Evolutionary conservation across 306 rosid species (phyloP).

Genomic region (Cicer yamashitae): DNA sequence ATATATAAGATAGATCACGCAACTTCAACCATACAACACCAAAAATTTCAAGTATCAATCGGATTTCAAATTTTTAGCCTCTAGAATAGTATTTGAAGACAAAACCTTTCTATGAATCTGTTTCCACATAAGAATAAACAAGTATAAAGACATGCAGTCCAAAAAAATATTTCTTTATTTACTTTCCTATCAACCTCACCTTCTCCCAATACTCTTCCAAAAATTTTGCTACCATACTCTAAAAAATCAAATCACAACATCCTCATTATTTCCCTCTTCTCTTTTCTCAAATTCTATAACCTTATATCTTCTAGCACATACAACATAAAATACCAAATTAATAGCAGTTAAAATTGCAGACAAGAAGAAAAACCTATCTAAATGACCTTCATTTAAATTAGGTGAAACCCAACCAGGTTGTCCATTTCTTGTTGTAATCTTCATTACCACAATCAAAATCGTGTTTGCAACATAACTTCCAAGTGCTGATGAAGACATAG

Average conservation of each 20-base stretch:
- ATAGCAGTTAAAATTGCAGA: conserved; percentile 52
- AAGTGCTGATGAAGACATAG: conserved; percentile 63
- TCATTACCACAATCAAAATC: conserved; percentile 58
- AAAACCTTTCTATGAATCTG: not conserved
- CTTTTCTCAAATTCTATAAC: conserved; percentile 45
- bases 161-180: not conserved
- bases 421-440: conserved; percentile 53
- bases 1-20: not conserved
- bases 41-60: not conserved
- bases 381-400: conserved; percentile 65
- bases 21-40: not conserved
- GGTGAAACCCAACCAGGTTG: conserved; percentile 68
- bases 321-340: conserved; percentile 50
- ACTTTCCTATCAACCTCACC: not conserved
- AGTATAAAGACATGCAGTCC: not conserved
- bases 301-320: conserved; percentile 57
- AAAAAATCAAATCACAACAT: conserved; percentile 34
- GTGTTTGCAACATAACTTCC: conserved; percentile 62
- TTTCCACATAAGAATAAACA: not conserved
- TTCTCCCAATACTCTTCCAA: not conserved
- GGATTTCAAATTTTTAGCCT: not conserved
- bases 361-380: conserved; percentile 67
- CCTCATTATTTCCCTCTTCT: conserved; percentile 37
- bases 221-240: not conserved
- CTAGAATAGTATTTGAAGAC: not conserved